Conservation (phyloP, 164 flowering plant genomes). For the Dillenia suffruticosa region DNA sequence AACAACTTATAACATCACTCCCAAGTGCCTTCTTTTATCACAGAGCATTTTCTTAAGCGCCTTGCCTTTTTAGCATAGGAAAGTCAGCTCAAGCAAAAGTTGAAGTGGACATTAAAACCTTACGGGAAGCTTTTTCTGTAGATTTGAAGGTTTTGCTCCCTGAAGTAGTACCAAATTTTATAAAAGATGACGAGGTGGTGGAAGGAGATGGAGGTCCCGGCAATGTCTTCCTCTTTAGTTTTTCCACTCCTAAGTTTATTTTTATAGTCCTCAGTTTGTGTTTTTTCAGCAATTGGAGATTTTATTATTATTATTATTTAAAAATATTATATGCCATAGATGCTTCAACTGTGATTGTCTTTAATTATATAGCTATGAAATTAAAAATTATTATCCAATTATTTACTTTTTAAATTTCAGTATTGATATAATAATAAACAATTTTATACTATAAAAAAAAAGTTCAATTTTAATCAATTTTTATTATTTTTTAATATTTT, state of each 20-base stretch:
- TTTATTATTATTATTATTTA: not conserved
- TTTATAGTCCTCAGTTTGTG: not conserved
- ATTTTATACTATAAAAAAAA: too few relatives aligned
- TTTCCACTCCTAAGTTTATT: conserved; percentile 24
- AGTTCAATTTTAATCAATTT: too few relatives aligned
- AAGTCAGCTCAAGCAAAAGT: conserved; percentile 17
- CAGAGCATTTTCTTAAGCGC: too few relatives aligned
- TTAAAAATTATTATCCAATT: too few relatives aligned
- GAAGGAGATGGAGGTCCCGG: conserved; percentile 56
- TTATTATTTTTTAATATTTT: too few relatives aligned
- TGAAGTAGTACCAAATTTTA: conserved; percentile 22
- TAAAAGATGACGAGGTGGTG: conserved; percentile 18
- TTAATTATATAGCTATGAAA: too few relatives aligned
- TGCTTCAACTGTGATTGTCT: conserved; percentile 8
- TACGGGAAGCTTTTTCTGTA: conserved; percentile 27
- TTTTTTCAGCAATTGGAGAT: not conserved
- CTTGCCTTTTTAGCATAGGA: too few relatives aligned
- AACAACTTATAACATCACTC: too few relatives aligned
- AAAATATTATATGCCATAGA: conserved; percentile 9
- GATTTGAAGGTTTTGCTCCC: conserved; percentile 20
- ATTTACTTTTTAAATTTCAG: too few relatives aligned
- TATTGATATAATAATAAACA: too few relatives aligned
- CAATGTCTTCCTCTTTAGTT: conserved; percentile 29
- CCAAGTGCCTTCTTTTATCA: too few relatives aligned
- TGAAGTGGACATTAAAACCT: conserved; percentile 21